These are phyloP conservation scores for Aspergillus latus DNA, from an alignment of 2,329 filamentous ascomycete genomes.

Conservation along the genomic window DNA sequence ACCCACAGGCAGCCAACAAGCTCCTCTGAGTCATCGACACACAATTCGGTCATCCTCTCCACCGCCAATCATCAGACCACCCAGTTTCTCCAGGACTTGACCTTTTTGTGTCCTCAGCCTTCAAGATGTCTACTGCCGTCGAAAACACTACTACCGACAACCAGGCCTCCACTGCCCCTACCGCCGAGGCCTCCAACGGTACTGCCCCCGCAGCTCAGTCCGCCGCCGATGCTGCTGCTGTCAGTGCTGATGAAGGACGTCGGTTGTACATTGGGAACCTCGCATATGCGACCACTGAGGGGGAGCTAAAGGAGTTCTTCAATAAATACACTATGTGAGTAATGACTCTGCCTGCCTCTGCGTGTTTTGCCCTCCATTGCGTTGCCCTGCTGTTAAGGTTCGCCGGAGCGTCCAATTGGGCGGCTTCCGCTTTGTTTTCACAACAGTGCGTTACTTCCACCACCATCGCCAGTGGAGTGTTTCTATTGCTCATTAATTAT, in stretches of 20 bases:
- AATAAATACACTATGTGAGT: slow-evolving; percentile 99
- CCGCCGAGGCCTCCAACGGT: slow-evolving; percentile 59
- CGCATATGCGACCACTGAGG: slow-evolving; percentile 99
- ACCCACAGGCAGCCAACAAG: slow-evolving; percentile 42
- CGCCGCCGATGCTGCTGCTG: slow-evolving; percentile 85
- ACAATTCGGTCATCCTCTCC: slow-evolving; percentile 25
- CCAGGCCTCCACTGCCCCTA: slow-evolving; percentile 64
- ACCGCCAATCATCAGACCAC: slow-evolving; percentile 37
- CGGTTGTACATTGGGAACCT: slow-evolving; percentile 99
- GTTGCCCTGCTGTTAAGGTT: slow-evolving; percentile 5
- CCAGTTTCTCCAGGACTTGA: slow-evolving; percentile 31
- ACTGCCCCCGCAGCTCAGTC: slow-evolving; percentile 68
- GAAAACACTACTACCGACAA: slow-evolving; percentile 68
- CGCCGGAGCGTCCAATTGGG: neutral
- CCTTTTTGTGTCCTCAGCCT: slow-evolving; percentile 45
- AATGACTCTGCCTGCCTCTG: neutral
- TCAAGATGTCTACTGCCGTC: slow-evolving; percentile 77
- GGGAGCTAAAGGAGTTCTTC: slow-evolving; percentile 99
- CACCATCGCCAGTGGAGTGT: neutral
- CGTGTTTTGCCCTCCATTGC: neutral
- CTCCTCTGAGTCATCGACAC: slow-evolving; percentile 66
- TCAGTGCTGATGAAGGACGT: slow-evolving; percentile 97
- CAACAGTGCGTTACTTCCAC: neutral
- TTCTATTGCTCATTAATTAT: neutral
- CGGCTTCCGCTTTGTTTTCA: neutral